Percentiles rank a stretch among this genome's conserved stretches.
Evolutionary conservation across 2,329 filamentous ascomycete species (phyloP).

Genomic region (Lachnellula suecica): DNA sequence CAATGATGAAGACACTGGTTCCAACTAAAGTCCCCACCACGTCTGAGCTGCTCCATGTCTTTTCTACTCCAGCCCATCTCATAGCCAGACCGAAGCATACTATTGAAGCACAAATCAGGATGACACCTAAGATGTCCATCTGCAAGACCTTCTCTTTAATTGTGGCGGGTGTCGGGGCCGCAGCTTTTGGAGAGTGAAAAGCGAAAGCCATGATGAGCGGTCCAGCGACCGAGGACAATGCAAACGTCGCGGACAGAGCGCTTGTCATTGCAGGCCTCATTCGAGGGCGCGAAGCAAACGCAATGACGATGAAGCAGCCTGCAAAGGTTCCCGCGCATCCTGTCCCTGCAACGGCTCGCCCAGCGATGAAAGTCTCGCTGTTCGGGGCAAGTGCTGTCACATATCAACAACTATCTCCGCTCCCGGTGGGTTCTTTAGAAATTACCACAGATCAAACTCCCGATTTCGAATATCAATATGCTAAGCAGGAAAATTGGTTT

Average conservation of each 20-base stretch:
- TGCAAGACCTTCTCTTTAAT: conserved; percentile 44
- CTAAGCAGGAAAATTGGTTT: conserved; percentile 22
- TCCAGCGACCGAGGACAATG: conserved; percentile 22
- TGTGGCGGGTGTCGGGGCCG: too few relatives aligned
- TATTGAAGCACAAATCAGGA: conserved; percentile 41
- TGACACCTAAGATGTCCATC: conserved; percentile 44
- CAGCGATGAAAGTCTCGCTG: conserved; percentile 31
- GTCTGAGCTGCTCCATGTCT: conserved; percentile 39
- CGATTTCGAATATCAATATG: conserved; percentile 31
- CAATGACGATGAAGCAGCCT: conserved; percentile 30
- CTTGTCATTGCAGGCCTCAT: conserved; percentile 45
- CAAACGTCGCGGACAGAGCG: conserved; percentile 38
- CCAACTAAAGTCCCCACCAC: conserved; percentile 42
- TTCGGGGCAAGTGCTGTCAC: conserved; percentile 5
- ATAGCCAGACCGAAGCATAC: conserved; percentile 43
- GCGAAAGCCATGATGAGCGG: conserved; percentile 41
- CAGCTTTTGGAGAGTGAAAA: too few relatives aligned
- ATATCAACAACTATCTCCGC: too few relatives aligned
- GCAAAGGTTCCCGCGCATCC: conserved; percentile 30
- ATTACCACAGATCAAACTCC: conserved; percentile 33
- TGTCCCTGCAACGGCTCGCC: conserved; percentile 32
- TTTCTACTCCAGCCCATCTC: conserved; percentile 41
- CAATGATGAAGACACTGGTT: conserved; percentile 20
- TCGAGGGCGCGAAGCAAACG: conserved; percentile 25
- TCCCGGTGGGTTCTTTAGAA: not conserved